Evolutionary conservation across 768 basidiomycete genomes (phyloP).

Genomic region (Boletus sp.): DNA sequence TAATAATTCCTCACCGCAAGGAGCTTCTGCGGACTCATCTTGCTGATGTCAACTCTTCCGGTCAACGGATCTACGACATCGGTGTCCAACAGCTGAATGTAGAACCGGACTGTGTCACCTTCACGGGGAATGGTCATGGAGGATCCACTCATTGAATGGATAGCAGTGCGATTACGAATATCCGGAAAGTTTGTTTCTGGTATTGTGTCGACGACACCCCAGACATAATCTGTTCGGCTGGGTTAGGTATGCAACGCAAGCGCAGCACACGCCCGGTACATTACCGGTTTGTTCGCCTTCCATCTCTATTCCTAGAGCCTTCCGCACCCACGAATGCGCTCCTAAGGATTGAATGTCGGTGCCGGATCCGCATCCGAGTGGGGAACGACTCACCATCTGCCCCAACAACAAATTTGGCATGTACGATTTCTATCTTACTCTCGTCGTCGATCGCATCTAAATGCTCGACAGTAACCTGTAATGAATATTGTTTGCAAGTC

Average conservation of each 20-base stretch:
- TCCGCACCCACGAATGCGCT: constrained; percentile 49
- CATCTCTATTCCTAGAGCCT: constrained; percentile 43
- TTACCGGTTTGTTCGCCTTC: constrained; percentile 49
- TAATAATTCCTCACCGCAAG: constrained; percentile 42
- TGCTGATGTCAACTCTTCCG: constrained; percentile 54
- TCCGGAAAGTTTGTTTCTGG: constrained; percentile 80
- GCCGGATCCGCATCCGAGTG: neutral
- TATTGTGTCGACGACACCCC: constrained; percentile 77
- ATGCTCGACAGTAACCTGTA: constrained; percentile 26
- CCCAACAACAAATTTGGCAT: constrained; percentile 37
- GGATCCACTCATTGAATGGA: constrained; percentile 69
- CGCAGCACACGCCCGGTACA: neutral
- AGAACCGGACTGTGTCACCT: constrained; percentile 64
- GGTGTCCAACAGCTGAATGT: constrained; percentile 61
- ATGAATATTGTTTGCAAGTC: neutral
- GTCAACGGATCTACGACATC: constrained; percentile 43
- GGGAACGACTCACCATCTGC: constrained; percentile 29
- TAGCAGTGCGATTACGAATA: constrained; percentile 58
- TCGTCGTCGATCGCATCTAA: constrained; percentile 28
- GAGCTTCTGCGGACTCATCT: constrained; percentile 49
- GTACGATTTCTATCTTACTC: constrained; percentile 31
- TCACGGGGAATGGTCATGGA: constrained; percentile 78
- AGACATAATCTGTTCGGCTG: constrained; percentile 58
- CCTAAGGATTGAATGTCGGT: constrained; percentile 20
- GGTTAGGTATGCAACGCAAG: neutral